These are phyloP conservation scores for Yamadazyma diddensiae DNA, from an alignment of 1,139 yeast species.

Conservation along the genomic window DNA sequence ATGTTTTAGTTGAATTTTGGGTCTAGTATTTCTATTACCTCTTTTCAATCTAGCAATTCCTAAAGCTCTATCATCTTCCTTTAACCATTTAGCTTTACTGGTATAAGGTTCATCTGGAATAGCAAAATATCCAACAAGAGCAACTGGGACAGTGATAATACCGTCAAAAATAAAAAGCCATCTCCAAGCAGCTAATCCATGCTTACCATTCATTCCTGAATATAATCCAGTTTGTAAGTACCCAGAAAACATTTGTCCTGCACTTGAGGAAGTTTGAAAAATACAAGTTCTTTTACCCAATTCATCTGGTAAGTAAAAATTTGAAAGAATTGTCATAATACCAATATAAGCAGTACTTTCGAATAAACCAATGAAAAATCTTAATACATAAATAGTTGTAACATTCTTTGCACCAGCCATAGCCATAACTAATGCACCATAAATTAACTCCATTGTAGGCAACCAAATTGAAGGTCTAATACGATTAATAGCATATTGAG, in stretches of 20 bases:
- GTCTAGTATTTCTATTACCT: slow-evolving; percentile 11
- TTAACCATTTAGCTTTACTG: slow-evolving; percentile 13
- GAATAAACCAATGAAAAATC: slow-evolving; percentile 16
- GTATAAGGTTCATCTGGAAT: slow-evolving; percentile 13
- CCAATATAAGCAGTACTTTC: slow-evolving; percentile 16
- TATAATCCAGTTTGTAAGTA: slow-evolving; percentile 31
- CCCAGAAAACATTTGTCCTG: slow-evolving; percentile 29
- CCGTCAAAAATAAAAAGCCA: slow-evolving; percentile 37
- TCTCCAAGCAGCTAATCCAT: slow-evolving; percentile 32
- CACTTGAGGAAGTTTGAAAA: slow-evolving; percentile 14
- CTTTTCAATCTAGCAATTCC: slow-evolving; percentile 11
- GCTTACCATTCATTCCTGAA: slow-evolving; percentile 22
- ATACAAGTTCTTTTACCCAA: slow-evolving; percentile 17
- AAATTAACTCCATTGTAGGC: slow-evolving; percentile 13
- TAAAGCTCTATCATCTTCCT: slow-evolving; percentile 10
- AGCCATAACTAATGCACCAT: slow-evolving; percentile 12
- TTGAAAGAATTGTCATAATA: slow-evolving; percentile 14
- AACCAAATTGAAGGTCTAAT: slow-evolving; percentile 17
- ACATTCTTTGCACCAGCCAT: slow-evolving; percentile 13
- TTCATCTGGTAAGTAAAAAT: slow-evolving; percentile 16
- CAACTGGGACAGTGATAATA: slow-evolving; percentile 26
- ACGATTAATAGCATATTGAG: slow-evolving; percentile 12
- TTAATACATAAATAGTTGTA: slow-evolving; percentile 12
- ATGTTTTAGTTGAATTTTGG: slow-evolving; percentile 8
- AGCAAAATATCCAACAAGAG: slow-evolving; percentile 23